Base-by-base conservation (phyloP, 495 filamentous ascomycete genomes). In the Penicillium simplicissimum region DNA sequence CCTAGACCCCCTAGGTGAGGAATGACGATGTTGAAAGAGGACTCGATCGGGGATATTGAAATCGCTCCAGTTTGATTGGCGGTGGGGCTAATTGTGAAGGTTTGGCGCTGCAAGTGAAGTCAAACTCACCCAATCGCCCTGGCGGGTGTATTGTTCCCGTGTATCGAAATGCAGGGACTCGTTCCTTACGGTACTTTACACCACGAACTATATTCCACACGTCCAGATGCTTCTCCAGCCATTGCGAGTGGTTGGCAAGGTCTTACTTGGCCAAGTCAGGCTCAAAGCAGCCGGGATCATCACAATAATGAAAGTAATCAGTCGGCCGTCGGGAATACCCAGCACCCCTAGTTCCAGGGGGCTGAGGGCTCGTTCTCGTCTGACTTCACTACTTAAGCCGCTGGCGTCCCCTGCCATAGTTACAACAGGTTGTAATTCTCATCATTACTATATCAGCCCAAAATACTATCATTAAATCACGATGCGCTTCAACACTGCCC, bases 401-500 rank as follows among this genome's bases (percentile, higher is more conserved):
- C 10, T 21, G 1, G 2, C 1, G 8, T 43, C 40, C 40, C 40
- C 38, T 15, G 10, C 13, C 11, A 21, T 19, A 10, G 3, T 17
- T 4, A 1, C 5, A 8, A 17, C n/a, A 17, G 4, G 0, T 17
- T 17, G 38, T 17, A 42, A 4, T n/a, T 42, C 7, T 17, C 38
- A 42, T 6, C 3, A 42, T 17, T 17, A 42, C 17, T 17, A n/a
- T 8, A 3, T 17, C 15, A 42, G n/a, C 38, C 6, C 17, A n/a
- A 17, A 2, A 5, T 9, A 1, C 9, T 51, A 4, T 51, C 6
- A 25, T 51, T 13, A 33, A 17, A 28, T 23, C 10, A 51, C 13
- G 13, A 52, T 54, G 48, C 28, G 36, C 25, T 55, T 60, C 38
- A 54, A 42, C 4, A n/a, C 45, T 34, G 25, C 37, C 21, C 10